A percentile compares a stretch with the other conserved stretches of the same genome.
Conservation (phyloP, 768 basidiomycete genomes). For the Lyophyllum atratum region DNA sequence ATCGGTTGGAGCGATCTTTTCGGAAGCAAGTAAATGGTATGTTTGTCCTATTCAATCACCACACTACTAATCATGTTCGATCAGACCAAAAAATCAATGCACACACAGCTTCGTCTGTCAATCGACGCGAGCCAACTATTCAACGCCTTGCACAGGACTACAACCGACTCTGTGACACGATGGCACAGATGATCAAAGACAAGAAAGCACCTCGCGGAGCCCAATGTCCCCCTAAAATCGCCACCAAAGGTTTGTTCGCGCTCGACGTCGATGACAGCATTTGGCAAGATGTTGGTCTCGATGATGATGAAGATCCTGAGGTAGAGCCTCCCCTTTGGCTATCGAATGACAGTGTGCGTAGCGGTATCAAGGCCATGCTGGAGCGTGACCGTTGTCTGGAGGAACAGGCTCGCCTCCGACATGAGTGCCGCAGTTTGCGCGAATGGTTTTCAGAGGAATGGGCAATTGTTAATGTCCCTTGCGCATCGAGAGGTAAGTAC, state of each 20-base stretch:
- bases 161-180: conserved; percentile 20
- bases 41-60: not conserved
- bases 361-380: not conserved
- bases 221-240: conserved; percentile 10
- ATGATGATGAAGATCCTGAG: conserved; percentile 16
- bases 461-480: not conserved
- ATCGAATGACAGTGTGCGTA: not conserved
- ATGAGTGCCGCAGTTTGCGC: not conserved
- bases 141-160: conserved; percentile 14
- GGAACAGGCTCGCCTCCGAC: not conserved
- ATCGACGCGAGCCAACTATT: not conserved
- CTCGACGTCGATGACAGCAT: conserved; percentile 31
- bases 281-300: conserved; percentile 29
- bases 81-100: not conserved
- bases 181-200: conserved; percentile 17
- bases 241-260: conserved; percentile 18
- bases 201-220: conserved; percentile 17
- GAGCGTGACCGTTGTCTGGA: not conserved
- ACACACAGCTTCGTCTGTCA: not conserved
- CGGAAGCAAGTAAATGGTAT: not conserved
- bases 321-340: not conserved
- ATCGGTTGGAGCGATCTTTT: not conserved
- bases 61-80: not conserved
- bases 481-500: not conserved
- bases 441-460: conserved; percentile 1